Evolutionary conservation across 345 rosid genomes (phyloP), one percentile per base, ranked within the genome.

Genomic region (Erysimum cheiranthoides): DNA sequence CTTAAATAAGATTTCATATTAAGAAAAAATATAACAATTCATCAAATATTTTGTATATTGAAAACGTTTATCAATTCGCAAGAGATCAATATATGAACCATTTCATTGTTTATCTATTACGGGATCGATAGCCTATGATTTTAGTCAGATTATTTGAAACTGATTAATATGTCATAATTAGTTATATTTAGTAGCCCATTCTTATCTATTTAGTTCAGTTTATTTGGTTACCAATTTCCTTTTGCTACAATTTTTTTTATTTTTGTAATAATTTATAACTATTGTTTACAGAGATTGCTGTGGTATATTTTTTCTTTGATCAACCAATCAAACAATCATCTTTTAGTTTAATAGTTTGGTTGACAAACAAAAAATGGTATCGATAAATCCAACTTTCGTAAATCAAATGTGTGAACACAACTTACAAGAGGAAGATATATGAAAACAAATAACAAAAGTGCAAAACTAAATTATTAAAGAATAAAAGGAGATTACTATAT

Each of bases 401-500:
- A n/a, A 61, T 32, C 38, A 75, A 51, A 38, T 34, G 35, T 21
- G 66, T 16, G 32, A 49, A 58, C 45, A 66, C 49, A 68, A 34
- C n/a, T 32, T 52, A 61, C 62, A 60, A 46, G 18, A 18, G 11
- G 39, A 36, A 30, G 32, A 49, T n/a, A n/a, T n/a, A n/a, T 13
- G 13, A n/a, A 61, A 76, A 69, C 57, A 69, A 51, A 62, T 16
- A 61, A 61, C 64, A 52, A 61, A 61, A 68, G 3, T 59, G n/a
- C 78, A 67, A 59, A 70, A 47, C 11, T 7, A 25, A 25, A 4
- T n/a, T 3, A 45, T 57, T 57, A 35, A 67, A 57, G 4, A 16
- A 36, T 39, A 8, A 13, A 67, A 67, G 40, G 39, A n/a, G 68
- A 21, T 12, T 72, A 52, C 32, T 54, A 30, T 51, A 62, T 50